Percentiles rank a stretch among this genome's conserved stretches.
Evolutionary conservation across 345 rosid species (phyloP).

Genomic region (Citrus cavaleriei): DNA sequence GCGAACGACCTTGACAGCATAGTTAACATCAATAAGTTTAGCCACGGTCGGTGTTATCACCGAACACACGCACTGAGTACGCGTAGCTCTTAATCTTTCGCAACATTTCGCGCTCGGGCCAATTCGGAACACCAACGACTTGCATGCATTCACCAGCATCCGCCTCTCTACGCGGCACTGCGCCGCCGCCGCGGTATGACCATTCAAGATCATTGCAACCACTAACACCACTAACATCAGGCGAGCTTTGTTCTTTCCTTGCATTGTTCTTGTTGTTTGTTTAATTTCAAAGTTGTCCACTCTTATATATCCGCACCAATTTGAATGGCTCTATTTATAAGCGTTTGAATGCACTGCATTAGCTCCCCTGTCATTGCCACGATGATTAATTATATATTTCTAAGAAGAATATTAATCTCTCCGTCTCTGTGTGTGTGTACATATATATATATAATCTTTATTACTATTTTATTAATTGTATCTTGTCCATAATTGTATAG

Average conservation of each 20-base stretch:
- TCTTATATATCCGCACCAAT: no score
- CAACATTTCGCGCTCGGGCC: constrained; percentile 12
- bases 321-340: no score
- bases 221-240: neutral
- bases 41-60: constrained; percentile 16
- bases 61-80: constrained; percentile 13
- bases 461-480: no score
- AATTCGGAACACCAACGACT: neutral
- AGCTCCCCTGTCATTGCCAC: no score
- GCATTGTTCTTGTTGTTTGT: neutral
- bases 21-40: constrained; percentile 9
- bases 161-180: constrained; percentile 16
- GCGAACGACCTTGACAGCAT: constrained; percentile 4
- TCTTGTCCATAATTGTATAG: no score
- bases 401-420: no score
- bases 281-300: no score
- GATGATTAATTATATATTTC: no score
- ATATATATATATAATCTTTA: no score
- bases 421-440: no score
- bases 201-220: neutral
- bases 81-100: constrained; percentile 6
- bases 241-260: neutral
- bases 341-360: no score
- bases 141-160: constrained; percentile 4
- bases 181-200: neutral